Evolutionary conservation across 257 asterid genomes (phyloP).

Genomic region (Solanum appendiculatum): DNA sequence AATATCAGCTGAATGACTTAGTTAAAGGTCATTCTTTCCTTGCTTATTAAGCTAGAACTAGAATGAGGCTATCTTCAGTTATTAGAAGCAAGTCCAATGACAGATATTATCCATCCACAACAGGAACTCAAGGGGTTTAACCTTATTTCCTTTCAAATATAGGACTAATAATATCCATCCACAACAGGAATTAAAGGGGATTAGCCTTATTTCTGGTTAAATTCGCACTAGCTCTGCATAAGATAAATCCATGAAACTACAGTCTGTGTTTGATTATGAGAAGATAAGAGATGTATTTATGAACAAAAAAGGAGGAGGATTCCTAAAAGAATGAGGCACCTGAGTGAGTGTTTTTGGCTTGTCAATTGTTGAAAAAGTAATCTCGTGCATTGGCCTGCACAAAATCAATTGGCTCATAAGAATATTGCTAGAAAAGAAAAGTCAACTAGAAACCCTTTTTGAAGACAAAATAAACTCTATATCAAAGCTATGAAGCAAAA

Average conservation of each 20-base stretch:
- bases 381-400: conserved; percentile 48
- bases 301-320: background rate
- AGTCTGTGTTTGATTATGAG: background rate
- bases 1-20: background rate
- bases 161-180: background rate
- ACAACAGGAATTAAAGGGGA: background rate
- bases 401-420: background rate
- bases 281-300: background rate
- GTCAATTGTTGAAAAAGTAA: conserved; percentile 39
- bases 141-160: background rate
- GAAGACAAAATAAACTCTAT: background rate
- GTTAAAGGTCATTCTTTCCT: background rate
- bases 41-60: background rate
- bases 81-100: background rate
- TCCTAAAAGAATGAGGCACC: conserved; percentile 13
- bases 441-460: background rate
- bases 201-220: background rate
- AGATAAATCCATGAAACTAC: background rate
- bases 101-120: background rate
- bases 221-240: background rate
- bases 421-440: background rate
- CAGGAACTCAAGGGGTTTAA: background rate
- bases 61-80: background rate
- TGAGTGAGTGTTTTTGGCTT: conserved; percentile 41
- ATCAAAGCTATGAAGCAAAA: background rate